Evolutionary conservation across 2,329 filamentous ascomycete genomes (phyloP).

Genomic region (Lasiodiplodia sp.): DNA sequence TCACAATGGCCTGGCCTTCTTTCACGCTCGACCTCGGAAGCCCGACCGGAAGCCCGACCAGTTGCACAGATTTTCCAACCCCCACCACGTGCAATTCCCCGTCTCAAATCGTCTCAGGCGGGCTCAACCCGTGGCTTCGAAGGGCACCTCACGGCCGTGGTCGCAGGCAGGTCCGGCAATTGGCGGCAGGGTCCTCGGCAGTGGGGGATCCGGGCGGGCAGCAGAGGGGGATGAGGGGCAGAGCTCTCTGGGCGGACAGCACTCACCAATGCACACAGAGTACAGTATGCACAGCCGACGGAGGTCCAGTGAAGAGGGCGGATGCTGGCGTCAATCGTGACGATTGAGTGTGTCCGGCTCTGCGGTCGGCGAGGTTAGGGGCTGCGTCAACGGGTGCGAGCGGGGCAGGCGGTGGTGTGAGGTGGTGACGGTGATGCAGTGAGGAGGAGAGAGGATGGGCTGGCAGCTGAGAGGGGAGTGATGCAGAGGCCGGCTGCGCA

Average conservation of each 20-base stretch:
- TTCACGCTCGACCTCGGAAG: slow-evolving; percentile 16
- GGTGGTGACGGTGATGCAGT: slow-evolving; percentile 18
- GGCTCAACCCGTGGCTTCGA: not conserved
- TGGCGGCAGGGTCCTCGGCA: slow-evolving; percentile 7
- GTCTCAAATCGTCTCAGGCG: not conserved
- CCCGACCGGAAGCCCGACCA: slow-evolving; percentile 12
- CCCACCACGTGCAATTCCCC: slow-evolving; percentile 16
- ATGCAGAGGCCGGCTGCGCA: slow-evolving; percentile 27
- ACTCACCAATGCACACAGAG: slow-evolving; percentile 30
- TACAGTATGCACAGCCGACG: slow-evolving; percentile 26
- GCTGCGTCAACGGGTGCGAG: slow-evolving; percentile 9
- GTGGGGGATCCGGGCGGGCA: slow-evolving; percentile 24
- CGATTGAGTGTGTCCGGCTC: slow-evolving; percentile 30
- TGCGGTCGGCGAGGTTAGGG: slow-evolving; percentile 8
- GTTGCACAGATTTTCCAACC: slow-evolving; percentile 12
- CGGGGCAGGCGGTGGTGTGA: slow-evolving; percentile 10
- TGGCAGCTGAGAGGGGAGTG: slow-evolving; percentile 11
- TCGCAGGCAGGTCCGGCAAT: slow-evolving; percentile 2
- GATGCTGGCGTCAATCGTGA: slow-evolving; percentile 22
- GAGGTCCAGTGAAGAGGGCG: slow-evolving; percentile 29
- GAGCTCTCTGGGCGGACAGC: not conserved
- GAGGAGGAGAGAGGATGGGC: slow-evolving; percentile 11
- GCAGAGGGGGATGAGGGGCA: not conserved
- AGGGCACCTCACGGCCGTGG: not conserved
- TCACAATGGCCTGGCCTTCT: slow-evolving; percentile 7